These are phyloP conservation scores for Fusarium staphyleae DNA, from an alignment of 2,329 filamentous ascomycete species.

Conservation along the genomic window DNA sequence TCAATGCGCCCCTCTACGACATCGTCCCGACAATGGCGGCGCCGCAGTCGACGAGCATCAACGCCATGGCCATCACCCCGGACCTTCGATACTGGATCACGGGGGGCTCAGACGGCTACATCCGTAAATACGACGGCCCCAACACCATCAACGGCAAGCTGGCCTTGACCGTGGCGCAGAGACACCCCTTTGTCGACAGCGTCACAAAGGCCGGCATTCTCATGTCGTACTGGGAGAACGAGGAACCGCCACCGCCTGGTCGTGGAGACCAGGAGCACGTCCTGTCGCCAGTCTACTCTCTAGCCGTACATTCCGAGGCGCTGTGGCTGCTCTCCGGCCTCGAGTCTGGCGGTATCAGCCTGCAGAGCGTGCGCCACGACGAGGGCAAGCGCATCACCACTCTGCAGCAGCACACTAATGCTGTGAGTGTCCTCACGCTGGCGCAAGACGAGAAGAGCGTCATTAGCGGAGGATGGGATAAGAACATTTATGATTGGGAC, in stretches of 20 bases:
- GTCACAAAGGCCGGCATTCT: constrained; percentile 94
- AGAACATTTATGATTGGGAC: constrained; percentile 93
- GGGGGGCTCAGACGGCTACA: constrained; percentile 92
- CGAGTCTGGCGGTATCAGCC: constrained; percentile 89
- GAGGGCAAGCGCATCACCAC: constrained; percentile 89
- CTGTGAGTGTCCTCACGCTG: constrained; percentile 85
- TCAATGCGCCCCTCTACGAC: constrained; percentile 84
- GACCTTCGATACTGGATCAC: constrained; percentile 96
- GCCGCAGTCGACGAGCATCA: constrained; percentile 94
- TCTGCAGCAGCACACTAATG: constrained; percentile 84
- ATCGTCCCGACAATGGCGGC: constrained; percentile 97
- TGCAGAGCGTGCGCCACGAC: constrained; percentile 92
- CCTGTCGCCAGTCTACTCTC: constrained; percentile 91
- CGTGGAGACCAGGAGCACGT: constrained; percentile 64
- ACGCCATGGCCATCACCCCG: constrained; percentile 87
- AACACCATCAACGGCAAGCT: constrained; percentile 95
- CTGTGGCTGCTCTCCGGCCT: constrained; percentile 91
- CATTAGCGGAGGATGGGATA: constrained; percentile 96
- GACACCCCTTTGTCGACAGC: constrained; percentile 96
- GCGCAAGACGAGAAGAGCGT: constrained; percentile 86
- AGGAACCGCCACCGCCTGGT: constrained; percentile 67
- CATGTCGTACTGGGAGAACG: constrained; percentile 98
- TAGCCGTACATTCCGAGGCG: constrained; percentile 88
- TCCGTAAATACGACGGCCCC: constrained; percentile 94
- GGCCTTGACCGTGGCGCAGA: constrained; percentile 90